A percentile compares a stretch with the other conserved stretches of the same genome.
phyloP scores from a whole-genome alignment of 352 stramenopile species.

The Thraustotheca clavata region DNA sequence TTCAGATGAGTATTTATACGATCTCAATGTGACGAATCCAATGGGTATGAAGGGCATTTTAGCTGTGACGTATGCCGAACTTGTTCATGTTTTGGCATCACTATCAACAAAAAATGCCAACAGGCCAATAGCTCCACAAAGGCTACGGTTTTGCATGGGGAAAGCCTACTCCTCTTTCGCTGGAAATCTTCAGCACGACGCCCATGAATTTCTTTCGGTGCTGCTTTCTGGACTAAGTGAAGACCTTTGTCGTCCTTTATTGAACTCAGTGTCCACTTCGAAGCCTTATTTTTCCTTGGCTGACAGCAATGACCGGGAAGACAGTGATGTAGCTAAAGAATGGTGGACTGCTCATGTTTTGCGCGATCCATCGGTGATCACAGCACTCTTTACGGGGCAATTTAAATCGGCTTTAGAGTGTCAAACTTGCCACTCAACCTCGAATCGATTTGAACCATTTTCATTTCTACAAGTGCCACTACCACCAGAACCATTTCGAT shows the following conservation, averaged over 20 bases:
- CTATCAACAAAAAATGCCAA: slow-evolving; percentile 27
- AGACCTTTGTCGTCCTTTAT: slow-evolving; percentile 78
- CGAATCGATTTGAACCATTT: slow-evolving; percentile 81
- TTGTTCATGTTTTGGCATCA: slow-evolving; percentile 62
- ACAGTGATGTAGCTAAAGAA: slow-evolving; percentile 91
- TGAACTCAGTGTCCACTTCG: slow-evolving; percentile 23
- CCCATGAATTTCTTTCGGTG: slow-evolving; percentile 90
- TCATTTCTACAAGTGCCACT: slow-evolving; percentile 65
- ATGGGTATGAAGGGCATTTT: slow-evolving; percentile 54
- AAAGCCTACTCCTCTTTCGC: slow-evolving; percentile 82
- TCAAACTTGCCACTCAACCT: slow-evolving; percentile 74
- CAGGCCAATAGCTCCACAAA: slow-evolving; percentile 44
- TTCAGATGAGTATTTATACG: slow-evolving; percentile 60
- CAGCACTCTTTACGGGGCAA: slow-evolving; percentile 94
- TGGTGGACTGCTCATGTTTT: slow-evolving; percentile 96
- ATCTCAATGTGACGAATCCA: slow-evolving; percentile 82
- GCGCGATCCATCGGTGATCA: slow-evolving; percentile 91
- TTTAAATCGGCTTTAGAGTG: slow-evolving; percentile 94
- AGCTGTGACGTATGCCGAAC: slow-evolving; percentile 60
- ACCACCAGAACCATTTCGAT: neutral
- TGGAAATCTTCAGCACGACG: slow-evolving; percentile 92
- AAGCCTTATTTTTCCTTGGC: slow-evolving; percentile 84
- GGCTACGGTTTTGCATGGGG: slow-evolving; percentile 68
- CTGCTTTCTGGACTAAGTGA: slow-evolving; percentile 91
- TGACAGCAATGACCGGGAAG: slow-evolving; percentile 90